Evolutionary conservation across 352 stramenopile species (phyloP).

Genomic region (Thalassiosira gravida): DNA sequence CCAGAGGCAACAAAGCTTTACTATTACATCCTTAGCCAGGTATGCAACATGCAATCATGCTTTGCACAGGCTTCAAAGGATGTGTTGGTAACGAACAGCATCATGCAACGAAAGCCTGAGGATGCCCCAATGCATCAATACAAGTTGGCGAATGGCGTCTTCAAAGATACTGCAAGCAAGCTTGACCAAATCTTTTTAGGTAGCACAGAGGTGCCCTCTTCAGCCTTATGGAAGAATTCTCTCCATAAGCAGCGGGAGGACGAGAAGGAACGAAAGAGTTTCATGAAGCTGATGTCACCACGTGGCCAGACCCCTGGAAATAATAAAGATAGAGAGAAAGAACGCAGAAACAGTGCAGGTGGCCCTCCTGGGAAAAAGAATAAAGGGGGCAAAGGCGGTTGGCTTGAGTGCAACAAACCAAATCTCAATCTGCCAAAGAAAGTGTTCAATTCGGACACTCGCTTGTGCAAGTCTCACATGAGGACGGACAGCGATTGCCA

Average conservation of each 20-base stretch:
- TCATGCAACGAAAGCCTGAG: not conserved
- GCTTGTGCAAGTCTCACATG: no score
- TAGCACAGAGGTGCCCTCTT: not conserved
- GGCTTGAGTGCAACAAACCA: no score
- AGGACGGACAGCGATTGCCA: no score
- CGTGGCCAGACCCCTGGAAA: no score
- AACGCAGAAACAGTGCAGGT: no score
- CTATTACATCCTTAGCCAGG: not conserved
- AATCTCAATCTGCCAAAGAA: no score
- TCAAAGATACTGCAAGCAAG: not conserved
- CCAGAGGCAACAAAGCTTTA: not conserved
- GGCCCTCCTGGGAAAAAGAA: no score
- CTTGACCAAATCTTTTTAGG: conserved; percentile 1
- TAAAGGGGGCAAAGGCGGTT: no score
- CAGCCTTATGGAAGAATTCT: not conserved
- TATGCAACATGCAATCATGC: conserved; percentile 1
- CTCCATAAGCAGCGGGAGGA: not conserved
- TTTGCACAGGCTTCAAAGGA: not conserved
- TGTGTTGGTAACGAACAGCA: not conserved
- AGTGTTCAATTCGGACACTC: no score
- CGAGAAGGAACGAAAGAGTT: not conserved
- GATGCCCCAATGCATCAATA: not conserved
- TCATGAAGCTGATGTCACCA: not conserved
- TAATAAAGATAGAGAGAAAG: no score
- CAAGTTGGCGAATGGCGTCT: not conserved